Conservation (phyloP, 352 stramenopile genomes). For the Phytophthora brassicae region DNA sequence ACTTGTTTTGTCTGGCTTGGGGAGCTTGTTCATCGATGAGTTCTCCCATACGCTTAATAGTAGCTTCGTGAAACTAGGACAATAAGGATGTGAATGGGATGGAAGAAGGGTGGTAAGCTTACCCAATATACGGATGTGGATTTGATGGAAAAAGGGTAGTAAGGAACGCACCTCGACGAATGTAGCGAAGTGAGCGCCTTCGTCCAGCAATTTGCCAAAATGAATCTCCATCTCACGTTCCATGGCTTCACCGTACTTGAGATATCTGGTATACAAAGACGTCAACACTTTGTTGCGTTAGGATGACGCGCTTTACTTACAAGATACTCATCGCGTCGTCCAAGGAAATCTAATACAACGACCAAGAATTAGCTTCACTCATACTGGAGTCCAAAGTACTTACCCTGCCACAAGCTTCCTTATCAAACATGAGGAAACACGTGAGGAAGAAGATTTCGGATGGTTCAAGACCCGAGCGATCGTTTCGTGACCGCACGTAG, state of each 20-base stretch:
- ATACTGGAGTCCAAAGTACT: too few species aligned
- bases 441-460: conserved; percentile 81
- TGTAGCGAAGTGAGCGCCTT: conserved; percentile 63
- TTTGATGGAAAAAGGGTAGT: not conserved
- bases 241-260: conserved; percentile 81
- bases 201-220: conserved; percentile 64
- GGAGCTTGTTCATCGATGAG: conserved; percentile 66
- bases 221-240: conserved; percentile 78
- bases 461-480: conserved; percentile 69
- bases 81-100: not conserved
- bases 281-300: not conserved
- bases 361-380: not conserved
- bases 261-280: conserved; percentile 33
- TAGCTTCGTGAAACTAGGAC: conserved; percentile 59
- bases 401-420: conserved; percentile 65
- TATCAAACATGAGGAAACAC: conserved; percentile 87
- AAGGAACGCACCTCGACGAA: conserved; percentile 50
- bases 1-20: conserved; percentile 49
- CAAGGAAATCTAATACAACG: conserved; percentile 51
- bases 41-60: conserved; percentile 52
- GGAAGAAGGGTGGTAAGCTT: not conserved
- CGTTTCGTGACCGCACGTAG: conserved; percentile 63
- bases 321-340: conserved; percentile 83
- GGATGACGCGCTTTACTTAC: conserved; percentile 26
- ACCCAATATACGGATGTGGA: not conserved